These are phyloP conservation scores for Colletotrichum sp. DNA, from an alignment of 2,329 filamentous ascomycete genomes.

Conservation along the genomic window DNA sequence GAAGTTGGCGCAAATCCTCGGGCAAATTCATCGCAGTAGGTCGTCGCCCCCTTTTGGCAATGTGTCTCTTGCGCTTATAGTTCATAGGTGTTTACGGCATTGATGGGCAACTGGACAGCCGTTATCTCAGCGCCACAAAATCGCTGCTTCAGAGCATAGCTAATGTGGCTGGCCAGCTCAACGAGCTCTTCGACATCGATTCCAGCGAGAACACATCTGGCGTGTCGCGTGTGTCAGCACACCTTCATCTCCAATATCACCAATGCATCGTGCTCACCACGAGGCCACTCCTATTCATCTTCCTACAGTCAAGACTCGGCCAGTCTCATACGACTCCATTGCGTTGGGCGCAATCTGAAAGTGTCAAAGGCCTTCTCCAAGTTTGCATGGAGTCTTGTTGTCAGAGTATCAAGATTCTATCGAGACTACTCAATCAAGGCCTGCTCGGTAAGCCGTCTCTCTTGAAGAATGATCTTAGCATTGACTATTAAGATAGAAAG, in stretches of 20 bases:
- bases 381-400: not conserved
- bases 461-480: fast-evolving
- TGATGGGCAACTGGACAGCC: not conserved
- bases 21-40: not conserved
- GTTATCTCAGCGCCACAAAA: not conserved
- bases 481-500: not conserved
- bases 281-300: not conserved
- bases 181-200: not conserved
- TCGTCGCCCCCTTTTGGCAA: not conserved
- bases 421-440: not conserved
- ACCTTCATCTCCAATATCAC: not conserved
- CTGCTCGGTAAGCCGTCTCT: not conserved
- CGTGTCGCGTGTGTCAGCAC: not conserved
- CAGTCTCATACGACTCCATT: not conserved
- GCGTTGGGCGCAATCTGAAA: not conserved
- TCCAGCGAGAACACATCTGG: not conserved
- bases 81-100: not conserved
- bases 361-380: not conserved
- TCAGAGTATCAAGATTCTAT: not conserved
- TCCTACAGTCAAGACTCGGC: not conserved
- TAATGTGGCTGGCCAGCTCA: not conserved
- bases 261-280: not conserved
- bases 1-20: not conserved
- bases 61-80: not conserved
- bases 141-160: not conserved